Percentiles rank a stretch among this genome's conserved stretches.
phyloP scores from a whole-genome alignment of 1,284 basidiomycete genomes.

The Cystobasidium slooffiae region DNA sequence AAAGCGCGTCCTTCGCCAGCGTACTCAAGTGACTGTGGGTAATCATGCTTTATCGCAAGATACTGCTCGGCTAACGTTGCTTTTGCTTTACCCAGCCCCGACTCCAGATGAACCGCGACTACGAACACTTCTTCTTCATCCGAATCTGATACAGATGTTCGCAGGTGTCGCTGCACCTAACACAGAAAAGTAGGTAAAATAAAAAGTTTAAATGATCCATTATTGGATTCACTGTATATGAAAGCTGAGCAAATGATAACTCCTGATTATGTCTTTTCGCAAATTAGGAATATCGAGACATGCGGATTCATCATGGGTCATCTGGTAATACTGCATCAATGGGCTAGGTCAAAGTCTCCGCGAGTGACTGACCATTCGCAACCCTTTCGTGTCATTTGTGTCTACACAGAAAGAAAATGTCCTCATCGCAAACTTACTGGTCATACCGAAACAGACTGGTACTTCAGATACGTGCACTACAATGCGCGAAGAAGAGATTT shows the following conservation, averaged over 20 bases:
- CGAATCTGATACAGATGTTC: conserved; percentile 17
- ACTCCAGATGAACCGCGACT: conserved; percentile 1
- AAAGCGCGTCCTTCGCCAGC: too few species aligned
- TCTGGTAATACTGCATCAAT: too few species aligned
- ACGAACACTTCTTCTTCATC: conserved; percentile 5
- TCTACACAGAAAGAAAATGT: conserved; percentile 9
- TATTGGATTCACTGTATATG: too few species aligned
- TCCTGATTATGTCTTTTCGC: background rate
- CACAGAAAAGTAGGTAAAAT: conserved; percentile 3
- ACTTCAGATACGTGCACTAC: conserved; percentile 27
- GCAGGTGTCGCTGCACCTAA: conserved; percentile 12
- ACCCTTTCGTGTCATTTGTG: background rate
- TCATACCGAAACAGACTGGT: conserved; percentile 31
- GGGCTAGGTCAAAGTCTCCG: too few species aligned
- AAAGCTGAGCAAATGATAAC: background rate
- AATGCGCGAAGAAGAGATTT: conserved; percentile 27
- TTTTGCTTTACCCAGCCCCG: background rate
- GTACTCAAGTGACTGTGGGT: too few species aligned
- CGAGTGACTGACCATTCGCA: too few species aligned
- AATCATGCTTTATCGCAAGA: too few species aligned
- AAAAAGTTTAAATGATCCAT: too few species aligned
- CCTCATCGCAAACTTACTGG: conserved; percentile 5
- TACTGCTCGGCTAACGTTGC: too few species aligned
- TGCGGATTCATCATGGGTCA: conserved; percentile 35
- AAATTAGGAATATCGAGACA: conserved; percentile 25